Percentiles rank a stretch among this genome's conserved stretches.
Evolutionary conservation across 192 early-diverging fungal genomes (phyloP).

Genomic region (Neocallimastix lanati): DNA sequence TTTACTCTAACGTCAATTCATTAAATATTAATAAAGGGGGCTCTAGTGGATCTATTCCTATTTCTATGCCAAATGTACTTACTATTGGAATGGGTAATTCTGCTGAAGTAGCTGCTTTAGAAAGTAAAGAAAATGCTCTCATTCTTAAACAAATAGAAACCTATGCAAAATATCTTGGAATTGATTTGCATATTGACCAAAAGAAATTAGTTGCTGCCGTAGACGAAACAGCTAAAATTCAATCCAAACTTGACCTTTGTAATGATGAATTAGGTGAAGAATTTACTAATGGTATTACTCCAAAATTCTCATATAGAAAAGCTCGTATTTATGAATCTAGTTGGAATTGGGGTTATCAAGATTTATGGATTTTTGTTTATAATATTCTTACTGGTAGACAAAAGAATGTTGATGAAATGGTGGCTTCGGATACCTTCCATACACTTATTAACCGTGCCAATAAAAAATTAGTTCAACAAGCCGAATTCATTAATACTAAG

Average conservation of each 20-base stretch:
- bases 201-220: conserved; percentile 12
- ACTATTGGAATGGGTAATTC: no score
- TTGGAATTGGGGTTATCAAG: conserved; percentile 93
- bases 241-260: conserved; percentile 75
- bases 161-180: conserved; percentile 58
- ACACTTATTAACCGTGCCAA: background rate
- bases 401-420: background rate
- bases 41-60: conserved; percentile 31
- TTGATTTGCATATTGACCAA: conserved; percentile 50
- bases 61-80: background rate
- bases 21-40: conserved; percentile 6
- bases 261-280: conserved; percentile 74
- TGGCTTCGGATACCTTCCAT: background rate
- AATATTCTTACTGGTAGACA: conserved; percentile 70
- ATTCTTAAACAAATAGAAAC: conserved; percentile 57
- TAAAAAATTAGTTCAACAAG: background rate
- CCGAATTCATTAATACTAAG: conserved; percentile 58
- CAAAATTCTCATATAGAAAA: conserved; percentile 57
- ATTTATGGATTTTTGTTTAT: conserved; percentile 66
- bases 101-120: conserved; percentile 56
- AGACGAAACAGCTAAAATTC: conserved; percentile 44
- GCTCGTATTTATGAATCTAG: conserved; percentile 80
- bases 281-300: conserved; percentile 76
- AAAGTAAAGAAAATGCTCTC: conserved; percentile 48
- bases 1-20: conserved; percentile 28